phyloP scores from a whole-genome alignment of 352 stramenopile species.

The Pythium brassicae region DNA sequence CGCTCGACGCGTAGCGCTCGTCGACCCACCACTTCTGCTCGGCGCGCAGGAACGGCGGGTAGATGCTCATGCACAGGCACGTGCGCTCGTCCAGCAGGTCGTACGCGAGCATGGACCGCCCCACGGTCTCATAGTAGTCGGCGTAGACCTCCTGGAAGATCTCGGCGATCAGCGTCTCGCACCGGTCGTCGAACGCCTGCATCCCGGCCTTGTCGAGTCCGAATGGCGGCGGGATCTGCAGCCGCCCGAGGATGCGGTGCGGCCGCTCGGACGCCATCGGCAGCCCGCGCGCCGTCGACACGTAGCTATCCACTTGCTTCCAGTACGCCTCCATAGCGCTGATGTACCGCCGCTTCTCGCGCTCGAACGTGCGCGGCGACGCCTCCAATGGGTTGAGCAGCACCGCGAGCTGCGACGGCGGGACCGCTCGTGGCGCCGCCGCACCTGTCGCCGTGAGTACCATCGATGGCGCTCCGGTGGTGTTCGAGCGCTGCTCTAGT shows the following conservation, averaged over 20 bases:
- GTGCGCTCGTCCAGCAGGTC: constrained; percentile 73
- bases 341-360: constrained; percentile 73
- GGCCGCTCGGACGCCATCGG: constrained; percentile 63
- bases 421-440: constrained; percentile 4
- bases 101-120: constrained; percentile 85
- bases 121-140: constrained; percentile 76
- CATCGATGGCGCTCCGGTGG: not conserved
- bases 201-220: constrained; percentile 37
- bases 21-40: constrained; percentile 87
- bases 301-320: constrained; percentile 69
- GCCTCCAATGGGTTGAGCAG: constrained; percentile 50
- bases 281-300: constrained; percentile 36
- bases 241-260: constrained; percentile 51
- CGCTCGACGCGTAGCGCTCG: constrained; percentile 55
- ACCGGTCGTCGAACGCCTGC: constrained; percentile 55
- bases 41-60: constrained; percentile 69
- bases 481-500: constrained; percentile 14
- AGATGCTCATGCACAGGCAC: constrained; percentile 78
- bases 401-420: constrained; percentile 16
- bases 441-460: not conserved
- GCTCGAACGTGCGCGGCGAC: constrained; percentile 66
- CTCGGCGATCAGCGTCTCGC: constrained; percentile 61
- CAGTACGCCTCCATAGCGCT: constrained; percentile 83
- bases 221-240: constrained; percentile 65
- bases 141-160: constrained; percentile 76